A percentile compares a stretch with the other conserved stretches of the same genome.
Conservation (phyloP, 1,284 basidiomycete genomes). For the Boletus sp. region DNA sequence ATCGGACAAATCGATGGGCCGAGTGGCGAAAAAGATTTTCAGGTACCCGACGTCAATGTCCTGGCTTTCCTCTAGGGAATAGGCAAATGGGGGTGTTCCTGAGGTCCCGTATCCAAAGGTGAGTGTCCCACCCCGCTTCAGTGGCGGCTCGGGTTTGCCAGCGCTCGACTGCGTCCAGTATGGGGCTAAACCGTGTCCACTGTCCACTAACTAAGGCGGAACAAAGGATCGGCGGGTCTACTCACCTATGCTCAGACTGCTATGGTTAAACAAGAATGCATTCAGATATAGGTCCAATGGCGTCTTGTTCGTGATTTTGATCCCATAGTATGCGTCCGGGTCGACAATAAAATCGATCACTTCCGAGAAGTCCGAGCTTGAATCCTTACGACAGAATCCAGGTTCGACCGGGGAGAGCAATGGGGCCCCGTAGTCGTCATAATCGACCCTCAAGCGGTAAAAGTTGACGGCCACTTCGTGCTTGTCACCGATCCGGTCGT, state of each 20-base stretch:
- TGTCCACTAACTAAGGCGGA: background rate
- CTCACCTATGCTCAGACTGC: constrained; percentile 18
- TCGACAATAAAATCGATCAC: background rate
- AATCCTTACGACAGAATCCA: background rate
- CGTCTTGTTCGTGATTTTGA: constrained; percentile 17
- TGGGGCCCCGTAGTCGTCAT: constrained; percentile 26
- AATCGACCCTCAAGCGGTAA: background rate
- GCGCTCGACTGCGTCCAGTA: constrained; percentile 13
- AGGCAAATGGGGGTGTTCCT: constrained; percentile 1
- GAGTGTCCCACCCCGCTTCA: constrained; percentile 5
- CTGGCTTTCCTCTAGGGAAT: background rate
- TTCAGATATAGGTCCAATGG: constrained; percentile 20
- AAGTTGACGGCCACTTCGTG: background rate
- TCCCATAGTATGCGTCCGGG: background rate
- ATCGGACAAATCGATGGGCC: constrained; percentile 14
- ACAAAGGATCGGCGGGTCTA: background rate
- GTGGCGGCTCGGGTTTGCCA: constrained; percentile 4
- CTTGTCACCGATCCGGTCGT: too few relatives aligned
- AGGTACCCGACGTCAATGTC: constrained; percentile 22
- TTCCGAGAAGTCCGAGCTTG: background rate
- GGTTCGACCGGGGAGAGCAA: background rate
- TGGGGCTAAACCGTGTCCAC: constrained; percentile 4
- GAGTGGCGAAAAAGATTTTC: constrained; percentile 23
- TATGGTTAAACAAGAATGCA: constrained; percentile 24
- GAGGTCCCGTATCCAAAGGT: constrained; percentile 20